A percentile compares a stretch with the other conserved stretches of the same genome.
Evolutionary conservation across 139 green algal species (phyloP).

Genomic region (Chlorella sp.): DNA sequence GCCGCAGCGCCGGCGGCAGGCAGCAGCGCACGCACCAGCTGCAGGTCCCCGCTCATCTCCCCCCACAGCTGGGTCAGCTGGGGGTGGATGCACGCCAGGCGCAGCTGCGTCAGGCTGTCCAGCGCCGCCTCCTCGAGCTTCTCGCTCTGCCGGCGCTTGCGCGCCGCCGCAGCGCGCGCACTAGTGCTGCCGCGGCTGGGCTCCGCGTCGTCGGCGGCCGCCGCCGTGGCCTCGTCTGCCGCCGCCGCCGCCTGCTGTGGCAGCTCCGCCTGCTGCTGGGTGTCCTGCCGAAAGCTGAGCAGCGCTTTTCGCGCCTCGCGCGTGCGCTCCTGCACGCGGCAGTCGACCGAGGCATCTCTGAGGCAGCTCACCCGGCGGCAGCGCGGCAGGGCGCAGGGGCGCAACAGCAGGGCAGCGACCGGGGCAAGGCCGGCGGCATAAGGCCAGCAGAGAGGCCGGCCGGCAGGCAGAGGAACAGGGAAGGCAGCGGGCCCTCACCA

Average conservation of each 20-base stretch:
- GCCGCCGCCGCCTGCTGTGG: background rate
- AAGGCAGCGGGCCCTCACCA: background rate
- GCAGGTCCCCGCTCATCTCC: constrained; percentile 37
- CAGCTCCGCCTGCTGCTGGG: background rate
- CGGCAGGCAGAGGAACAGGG: background rate
- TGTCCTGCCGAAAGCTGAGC: background rate
- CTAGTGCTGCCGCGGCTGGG: background rate
- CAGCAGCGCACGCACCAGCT: too few relatives aligned
- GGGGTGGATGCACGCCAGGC: constrained; percentile 74
- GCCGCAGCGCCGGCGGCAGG: too few relatives aligned
- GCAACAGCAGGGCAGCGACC: background rate
- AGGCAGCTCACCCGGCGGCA: too few relatives aligned
- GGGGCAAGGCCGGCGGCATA: background rate
- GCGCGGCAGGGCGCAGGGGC: background rate
- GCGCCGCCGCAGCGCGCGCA: background rate
- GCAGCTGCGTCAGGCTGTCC: constrained; percentile 54
- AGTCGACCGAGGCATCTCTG: too few relatives aligned
- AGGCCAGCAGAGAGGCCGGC: background rate
- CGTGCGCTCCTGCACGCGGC: constrained; percentile 12
- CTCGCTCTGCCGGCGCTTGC: constrained; percentile 4
- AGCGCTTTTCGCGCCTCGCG: constrained; percentile 13
- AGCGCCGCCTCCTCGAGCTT: constrained; percentile 28
- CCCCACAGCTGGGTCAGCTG: constrained; percentile 71
- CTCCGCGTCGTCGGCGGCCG: background rate
- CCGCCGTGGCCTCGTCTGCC: background rate